Evolutionary conservation across 108 stramenopile species (phyloP).

Genomic region (Nitzschia inconspicua): DNA sequence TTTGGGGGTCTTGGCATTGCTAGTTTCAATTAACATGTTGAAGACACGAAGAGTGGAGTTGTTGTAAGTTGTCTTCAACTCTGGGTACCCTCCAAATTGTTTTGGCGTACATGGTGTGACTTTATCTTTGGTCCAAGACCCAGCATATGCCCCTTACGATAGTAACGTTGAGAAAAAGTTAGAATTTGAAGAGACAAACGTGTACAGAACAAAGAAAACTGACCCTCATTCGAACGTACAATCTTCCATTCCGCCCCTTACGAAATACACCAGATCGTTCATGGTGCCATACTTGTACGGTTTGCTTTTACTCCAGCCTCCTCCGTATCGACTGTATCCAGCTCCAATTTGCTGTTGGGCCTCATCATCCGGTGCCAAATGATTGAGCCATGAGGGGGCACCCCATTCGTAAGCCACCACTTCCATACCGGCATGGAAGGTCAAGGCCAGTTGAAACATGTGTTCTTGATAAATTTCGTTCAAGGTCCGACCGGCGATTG

Average conservation of each 20-base stretch:
- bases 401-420: slow-evolving; percentile 95
- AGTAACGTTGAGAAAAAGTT: not conserved
- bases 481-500: slow-evolving; percentile 84
- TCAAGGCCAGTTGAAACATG: slow-evolving; percentile 90
- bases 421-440: slow-evolving; percentile 96
- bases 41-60: slow-evolving; percentile 79
- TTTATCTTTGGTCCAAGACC: slow-evolving; percentile 83
- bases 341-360: slow-evolving; percentile 44
- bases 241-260: slow-evolving; percentile 97
- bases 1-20: slow-evolving; percentile 64
- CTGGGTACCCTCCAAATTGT: slow-evolving; percentile 54
- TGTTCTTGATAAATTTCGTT: slow-evolving; percentile 92
- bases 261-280: slow-evolving; percentile 92
- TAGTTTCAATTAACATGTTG: slow-evolving; percentile 92
- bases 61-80: slow-evolving; percentile 68
- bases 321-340: slow-evolving; percentile 46
- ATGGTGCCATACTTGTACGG: slow-evolving; percentile 65
- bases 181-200: not conserved
- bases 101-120: slow-evolving; percentile 70
- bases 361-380: slow-evolving; percentile 49
- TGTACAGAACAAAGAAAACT: not conserved
- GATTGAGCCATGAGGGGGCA: slow-evolving; percentile 40
- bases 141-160: slow-evolving; percentile 87
- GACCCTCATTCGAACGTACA: slow-evolving; percentile 7
- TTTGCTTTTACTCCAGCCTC: slow-evolving; percentile 30